Evolutionary conservation across 106 monocot genomes (phyloP), one percentile per base, ranked within the genome.

Genomic region (Narthecium ossifragum): DNA sequence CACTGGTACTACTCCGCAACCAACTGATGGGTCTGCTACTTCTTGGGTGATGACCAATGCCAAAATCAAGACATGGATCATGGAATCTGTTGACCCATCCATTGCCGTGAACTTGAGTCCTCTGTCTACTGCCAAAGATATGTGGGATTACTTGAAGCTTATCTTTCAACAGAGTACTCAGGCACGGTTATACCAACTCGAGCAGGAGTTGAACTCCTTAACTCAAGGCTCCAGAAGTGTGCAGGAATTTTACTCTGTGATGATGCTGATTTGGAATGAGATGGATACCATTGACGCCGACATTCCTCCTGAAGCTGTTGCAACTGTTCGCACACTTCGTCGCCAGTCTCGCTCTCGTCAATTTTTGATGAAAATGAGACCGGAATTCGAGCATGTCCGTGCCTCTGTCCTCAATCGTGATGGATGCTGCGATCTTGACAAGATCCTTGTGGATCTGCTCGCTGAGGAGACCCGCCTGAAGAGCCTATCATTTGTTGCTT

Each of bases 231-330:
- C 58, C 25, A 21, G 6, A 25, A 59, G 6, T 38, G 23, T 59
- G 24, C 58, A 59, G 12, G 58, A 59, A 37, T 59, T 59, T 22
- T 59, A 59, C 39, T 59, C 0, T 59, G 34, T 6, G 3, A 38
- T 59, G 21, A 59, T 59, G 58, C 8, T 59, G 58, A 34, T 59
- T 25, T 59, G 23, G 58, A 59, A 59, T 59, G 58, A 59, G 26
- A 59, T 39, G 36, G 58, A 62, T 23, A 62, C 34, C 48, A 21
- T 62, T 49, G 20, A 49, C 4, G 31, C 10, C 15, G 10, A 30
- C 34, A 62, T 62, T 32, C 31, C 18, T 48, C 3, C 5, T 49
- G 48, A 47, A 14, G 62, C 48, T 33, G 6, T 59, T 25, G 58
- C 21, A 59, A 59, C 58, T 14, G 21, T 21, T 59, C 5, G 37